phyloP scores from a whole-genome alignment of 495 filamentous ascomycete species.

The Xylaria nigripes region DNA sequence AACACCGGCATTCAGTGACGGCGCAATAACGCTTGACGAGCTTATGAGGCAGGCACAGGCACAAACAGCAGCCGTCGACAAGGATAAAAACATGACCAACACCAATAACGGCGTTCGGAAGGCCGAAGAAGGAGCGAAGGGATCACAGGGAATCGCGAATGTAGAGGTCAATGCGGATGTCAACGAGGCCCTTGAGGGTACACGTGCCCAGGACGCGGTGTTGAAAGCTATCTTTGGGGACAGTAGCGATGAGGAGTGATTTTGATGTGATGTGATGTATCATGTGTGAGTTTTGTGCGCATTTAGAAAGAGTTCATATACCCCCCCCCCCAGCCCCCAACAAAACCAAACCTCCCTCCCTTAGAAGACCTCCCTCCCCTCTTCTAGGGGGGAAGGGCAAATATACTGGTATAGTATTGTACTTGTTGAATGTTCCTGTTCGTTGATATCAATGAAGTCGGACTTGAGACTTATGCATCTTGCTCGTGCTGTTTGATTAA shows the following conservation, averaged over 20 bases:
- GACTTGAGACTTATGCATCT: no score
- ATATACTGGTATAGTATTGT: no score
- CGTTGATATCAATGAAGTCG: no score
- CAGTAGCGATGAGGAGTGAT: constrained; percentile 55
- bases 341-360: no score
- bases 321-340: neutral
- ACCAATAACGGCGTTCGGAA: neutral
- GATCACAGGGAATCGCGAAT: neutral
- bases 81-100: neutral
- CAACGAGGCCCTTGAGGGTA: constrained; percentile 80
- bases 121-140: neutral
- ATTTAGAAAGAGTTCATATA: neutral
- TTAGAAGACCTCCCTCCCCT: no score
- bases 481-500: no score
- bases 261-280: neutral
- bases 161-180: constrained; percentile 58
- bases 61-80: constrained; percentile 1
- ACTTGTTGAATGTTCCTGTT: no score
- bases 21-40: constrained; percentile 43
- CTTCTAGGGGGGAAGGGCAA: no score
- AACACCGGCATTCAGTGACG: constrained; percentile 17
- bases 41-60: constrained; percentile 43
- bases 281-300: neutral
- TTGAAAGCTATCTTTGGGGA: constrained; percentile 93
- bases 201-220: constrained; percentile 77